Percentiles rank a stretch among this genome's conserved stretches.
phyloP scores from a whole-genome alignment of 768 basidiomycete genomes.

The Lactarius sanguifluus region DNA sequence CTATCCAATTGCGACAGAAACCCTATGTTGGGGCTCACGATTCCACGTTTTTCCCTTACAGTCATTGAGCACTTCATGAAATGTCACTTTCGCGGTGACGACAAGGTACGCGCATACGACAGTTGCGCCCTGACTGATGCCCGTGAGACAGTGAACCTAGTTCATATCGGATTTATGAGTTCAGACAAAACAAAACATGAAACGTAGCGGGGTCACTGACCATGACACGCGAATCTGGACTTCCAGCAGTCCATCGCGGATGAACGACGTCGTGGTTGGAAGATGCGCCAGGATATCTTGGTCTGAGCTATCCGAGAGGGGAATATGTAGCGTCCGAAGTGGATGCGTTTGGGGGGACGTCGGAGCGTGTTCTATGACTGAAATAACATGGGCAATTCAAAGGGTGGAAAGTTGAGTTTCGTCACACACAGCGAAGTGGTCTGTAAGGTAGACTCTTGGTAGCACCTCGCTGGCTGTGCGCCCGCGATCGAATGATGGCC shows the following conservation, averaged over 20 bases:
- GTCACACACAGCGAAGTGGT: slow-evolving; percentile 53
- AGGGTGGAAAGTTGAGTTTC: slow-evolving; percentile 48
- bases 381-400: slow-evolving; percentile 73
- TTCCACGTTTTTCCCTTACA: slow-evolving; percentile 30
- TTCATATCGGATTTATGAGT: background rate
- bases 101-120: slow-evolving; percentile 69
- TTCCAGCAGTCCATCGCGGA: slow-evolving; percentile 47
- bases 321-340: slow-evolving; percentile 54
- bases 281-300: slow-evolving; percentile 48
- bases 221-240: slow-evolving; percentile 47
- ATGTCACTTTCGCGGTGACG: slow-evolving; percentile 33
- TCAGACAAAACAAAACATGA: background rate
- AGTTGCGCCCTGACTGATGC: slow-evolving; percentile 74
- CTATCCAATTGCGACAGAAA: slow-evolving; percentile 36
- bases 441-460: slow-evolving; percentile 61
- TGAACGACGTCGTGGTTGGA: slow-evolving; percentile 51
- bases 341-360: slow-evolving; percentile 26
- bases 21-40: slow-evolving; percentile 37
- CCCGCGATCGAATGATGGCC: background rate
- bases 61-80: slow-evolving; percentile 33
- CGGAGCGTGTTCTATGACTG: slow-evolving; percentile 55
- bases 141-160: slow-evolving; percentile 77
- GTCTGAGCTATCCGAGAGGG: slow-evolving; percentile 43
- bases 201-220: slow-evolving; percentile 37
- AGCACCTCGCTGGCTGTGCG: slow-evolving; percentile 38